phyloP scores from a whole-genome alignment of 352 stramenopile species.

The Thalassiosira ordinaria region DNA sequence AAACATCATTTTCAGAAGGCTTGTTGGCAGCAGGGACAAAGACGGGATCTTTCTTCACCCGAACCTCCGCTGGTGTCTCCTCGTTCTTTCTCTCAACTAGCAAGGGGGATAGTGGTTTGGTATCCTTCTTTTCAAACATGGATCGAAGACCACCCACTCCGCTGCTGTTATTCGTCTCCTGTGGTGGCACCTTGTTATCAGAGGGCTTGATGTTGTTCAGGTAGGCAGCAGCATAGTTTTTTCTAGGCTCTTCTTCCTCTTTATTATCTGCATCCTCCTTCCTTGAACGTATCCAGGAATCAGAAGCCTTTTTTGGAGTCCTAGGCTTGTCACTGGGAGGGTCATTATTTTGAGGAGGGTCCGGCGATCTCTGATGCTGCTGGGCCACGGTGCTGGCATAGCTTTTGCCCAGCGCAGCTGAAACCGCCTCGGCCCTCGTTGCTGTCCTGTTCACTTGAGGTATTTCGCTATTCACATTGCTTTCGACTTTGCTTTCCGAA shows the following conservation, averaged over 20 bases:
- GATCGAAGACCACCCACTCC: neutral
- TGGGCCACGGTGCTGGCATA: neutral
- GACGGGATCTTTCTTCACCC: neutral
- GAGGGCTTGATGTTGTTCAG: neutral
- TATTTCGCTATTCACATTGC: constrained; percentile 19
- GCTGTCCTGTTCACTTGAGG: constrained; percentile 11
- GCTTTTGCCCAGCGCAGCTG: too few species aligned
- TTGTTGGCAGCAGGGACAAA: neutral
- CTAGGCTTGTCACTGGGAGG: neutral
- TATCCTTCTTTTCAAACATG: too few species aligned
- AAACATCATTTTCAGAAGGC: constrained; percentile 44
- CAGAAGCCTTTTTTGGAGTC: constrained; percentile 23
- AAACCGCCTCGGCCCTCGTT: too few species aligned
- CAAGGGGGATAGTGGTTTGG: too few species aligned
- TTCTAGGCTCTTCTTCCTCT: neutral
- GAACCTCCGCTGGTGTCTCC: too few species aligned
- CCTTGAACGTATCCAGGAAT: constrained; percentile 31
- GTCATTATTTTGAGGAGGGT: constrained; percentile 6
- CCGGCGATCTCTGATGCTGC: too few species aligned
- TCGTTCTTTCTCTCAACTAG: too few species aligned
- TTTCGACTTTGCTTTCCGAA: neutral
- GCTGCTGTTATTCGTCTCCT: neutral
- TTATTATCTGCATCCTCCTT: constrained; percentile 2
- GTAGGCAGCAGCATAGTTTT: neutral
- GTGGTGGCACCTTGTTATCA: neutral